Conservation (phyloP, 495 filamentous ascomycete genomes). For the Talaromyces ruber region DNA sequence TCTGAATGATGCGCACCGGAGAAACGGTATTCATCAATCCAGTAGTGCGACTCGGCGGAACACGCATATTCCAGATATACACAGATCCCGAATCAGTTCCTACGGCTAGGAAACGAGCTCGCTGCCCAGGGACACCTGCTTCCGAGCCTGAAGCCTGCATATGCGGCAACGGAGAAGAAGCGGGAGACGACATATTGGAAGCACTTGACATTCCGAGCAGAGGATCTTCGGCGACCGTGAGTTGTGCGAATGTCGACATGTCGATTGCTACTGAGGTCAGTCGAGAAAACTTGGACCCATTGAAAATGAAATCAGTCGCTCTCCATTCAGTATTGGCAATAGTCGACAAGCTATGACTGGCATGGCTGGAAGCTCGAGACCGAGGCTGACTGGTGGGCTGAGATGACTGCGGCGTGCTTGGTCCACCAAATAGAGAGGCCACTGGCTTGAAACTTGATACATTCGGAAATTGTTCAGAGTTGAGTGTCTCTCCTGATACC, state of each 20-base stretch:
- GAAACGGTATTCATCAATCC: slow-evolving; percentile 44
- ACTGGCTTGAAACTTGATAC: slow-evolving; percentile 1
- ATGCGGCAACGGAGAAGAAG: slow-evolving; percentile 47
- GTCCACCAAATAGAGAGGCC: slow-evolving; percentile 31
- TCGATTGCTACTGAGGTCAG: slow-evolving; percentile 74
- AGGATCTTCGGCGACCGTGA: slow-evolving; percentile 71
- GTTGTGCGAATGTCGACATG: slow-evolving; percentile 57
- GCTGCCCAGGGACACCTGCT: slow-evolving; percentile 66
- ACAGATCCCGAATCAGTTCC: slow-evolving; percentile 75
- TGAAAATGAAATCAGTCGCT: slow-evolving; percentile 48
- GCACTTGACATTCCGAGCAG: slow-evolving; percentile 46
- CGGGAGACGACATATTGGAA: slow-evolving; percentile 47
- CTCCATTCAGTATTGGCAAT: slow-evolving; percentile 45
- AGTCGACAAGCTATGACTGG: slow-evolving; percentile 10
- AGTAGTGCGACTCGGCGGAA: slow-evolving; percentile 41
- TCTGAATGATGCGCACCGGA: slow-evolving; percentile 76
- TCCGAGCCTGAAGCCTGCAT: slow-evolving; percentile 33
- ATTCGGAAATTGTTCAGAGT: not conserved
- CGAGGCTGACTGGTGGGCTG: slow-evolving; percentile 14
- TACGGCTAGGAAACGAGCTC: slow-evolving; percentile 70
- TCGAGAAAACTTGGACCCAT: slow-evolving; percentile 38
- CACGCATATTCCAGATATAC: slow-evolving; percentile 78
- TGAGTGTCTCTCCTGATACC: slow-evolving; percentile 12
- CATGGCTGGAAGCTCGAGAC: slow-evolving; percentile 22
- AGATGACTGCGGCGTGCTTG: slow-evolving; percentile 8